Evolutionary conservation across 345 rosid species (phyloP).

Genomic region (Alliaria petiolata): DNA sequence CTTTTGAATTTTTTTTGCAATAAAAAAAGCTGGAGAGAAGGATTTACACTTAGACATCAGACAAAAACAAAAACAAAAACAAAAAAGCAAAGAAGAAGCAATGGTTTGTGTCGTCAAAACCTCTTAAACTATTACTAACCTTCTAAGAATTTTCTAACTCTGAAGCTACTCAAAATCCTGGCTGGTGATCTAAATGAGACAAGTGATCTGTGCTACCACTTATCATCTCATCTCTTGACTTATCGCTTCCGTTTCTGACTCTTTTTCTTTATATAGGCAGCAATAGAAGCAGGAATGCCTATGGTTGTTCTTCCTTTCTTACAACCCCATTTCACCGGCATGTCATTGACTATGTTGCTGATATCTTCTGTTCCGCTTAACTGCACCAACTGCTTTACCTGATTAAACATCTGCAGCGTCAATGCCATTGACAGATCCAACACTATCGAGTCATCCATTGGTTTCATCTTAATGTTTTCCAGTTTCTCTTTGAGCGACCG

Average conservation of each 20-base stretch:
- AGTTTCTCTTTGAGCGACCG: slow-evolving; percentile 54
- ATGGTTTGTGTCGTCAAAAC: background rate
- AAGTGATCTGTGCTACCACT: slow-evolving; percentile 16
- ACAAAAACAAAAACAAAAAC: background rate
- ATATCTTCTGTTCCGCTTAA: slow-evolving; percentile 54
- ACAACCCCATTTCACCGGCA: slow-evolving; percentile 76
- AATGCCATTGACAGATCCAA: slow-evolving; percentile 75
- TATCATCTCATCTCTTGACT: slow-evolving; percentile 11
- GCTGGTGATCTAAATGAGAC: background rate
- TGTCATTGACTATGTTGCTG: slow-evolving; percentile 49
- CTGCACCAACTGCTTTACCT: slow-evolving; percentile 69
- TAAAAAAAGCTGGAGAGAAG: background rate
- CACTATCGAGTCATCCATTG: slow-evolving; percentile 67
- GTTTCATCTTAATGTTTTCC: slow-evolving; percentile 52
- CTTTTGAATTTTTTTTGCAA: background rate
- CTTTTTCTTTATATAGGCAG: slow-evolving; percentile 30
- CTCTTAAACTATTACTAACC: slow-evolving; percentile 4
- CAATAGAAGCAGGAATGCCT: slow-evolving; percentile 64
- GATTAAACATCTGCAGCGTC: slow-evolving; percentile 73
- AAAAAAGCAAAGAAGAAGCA: background rate
- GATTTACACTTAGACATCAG: slow-evolving; percentile 15
- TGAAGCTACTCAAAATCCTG: background rate
- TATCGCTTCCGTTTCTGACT: slow-evolving; percentile 31
- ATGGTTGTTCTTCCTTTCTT: slow-evolving; percentile 74
- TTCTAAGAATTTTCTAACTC: slow-evolving; percentile 11